These are phyloP conservation scores for Yamadazyma phyllophila DNA, from an alignment of 805 yeast species.

Conservation along the genomic window DNA sequence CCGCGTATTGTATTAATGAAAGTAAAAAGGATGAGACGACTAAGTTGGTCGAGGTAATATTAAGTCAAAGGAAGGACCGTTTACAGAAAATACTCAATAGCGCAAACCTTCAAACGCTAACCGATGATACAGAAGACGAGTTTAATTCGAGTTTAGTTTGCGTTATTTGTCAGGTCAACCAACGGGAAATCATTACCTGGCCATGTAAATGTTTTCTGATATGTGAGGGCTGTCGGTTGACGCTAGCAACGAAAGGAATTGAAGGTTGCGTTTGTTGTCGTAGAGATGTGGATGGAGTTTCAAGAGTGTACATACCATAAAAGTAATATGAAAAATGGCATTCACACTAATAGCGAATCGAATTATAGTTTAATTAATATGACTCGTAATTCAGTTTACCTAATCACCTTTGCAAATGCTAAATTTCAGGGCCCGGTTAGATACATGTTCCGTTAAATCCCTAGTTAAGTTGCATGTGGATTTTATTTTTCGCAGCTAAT, in stretches of 20 bases:
- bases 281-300: conserved; percentile 63
- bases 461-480: too few species aligned
- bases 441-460: too few species aligned
- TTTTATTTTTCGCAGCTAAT: too few species aligned
- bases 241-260: conserved; percentile 69
- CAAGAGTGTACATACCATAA: conserved; percentile 59
- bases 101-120: not conserved
- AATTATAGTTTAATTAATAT: too few species aligned
- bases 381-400: too few species aligned
- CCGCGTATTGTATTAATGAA: not conserved
- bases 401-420: too few species aligned
- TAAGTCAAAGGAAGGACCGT: conserved; percentile 14
- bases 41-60: conserved; percentile 22
- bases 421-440: too few species aligned
- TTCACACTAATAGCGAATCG: too few species aligned
- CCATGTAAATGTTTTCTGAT: conserved; percentile 89
- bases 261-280: conserved; percentile 86
- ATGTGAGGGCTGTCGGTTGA: conserved; percentile 79
- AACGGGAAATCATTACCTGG: conserved; percentile 82
- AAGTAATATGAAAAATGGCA: not conserved
- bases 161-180: conserved; percentile 76
- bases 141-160: conserved; percentile 46
- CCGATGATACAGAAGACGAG: conserved; percentile 21
- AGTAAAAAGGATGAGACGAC: conserved; percentile 15
- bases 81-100: conserved; percentile 3